Evolutionary conservation across 2,329 filamentous ascomycete species (phyloP), one percentile per base, ranked within the genome.

Genomic region (Bipolaris gigantea): DNA sequence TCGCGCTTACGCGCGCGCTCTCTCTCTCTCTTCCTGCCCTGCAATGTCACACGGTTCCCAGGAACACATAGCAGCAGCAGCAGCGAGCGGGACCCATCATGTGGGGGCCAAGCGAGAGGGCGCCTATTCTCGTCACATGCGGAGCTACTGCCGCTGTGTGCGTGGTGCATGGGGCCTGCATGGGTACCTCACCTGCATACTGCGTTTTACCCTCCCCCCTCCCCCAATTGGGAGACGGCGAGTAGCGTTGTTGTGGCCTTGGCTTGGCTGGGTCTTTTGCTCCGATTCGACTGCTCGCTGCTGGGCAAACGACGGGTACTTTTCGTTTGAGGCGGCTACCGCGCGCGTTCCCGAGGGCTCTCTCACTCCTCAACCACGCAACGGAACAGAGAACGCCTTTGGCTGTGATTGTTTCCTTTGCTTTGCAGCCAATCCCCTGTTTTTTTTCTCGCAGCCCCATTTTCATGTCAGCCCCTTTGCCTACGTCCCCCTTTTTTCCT

Each of bases 71-170:
- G 10, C n/a, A 21, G 10, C n/a, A 21, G 10, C n/a, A 19, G 32
- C 38, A 23, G 18, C 18, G 38, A 19, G 18, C 21, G 21, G 39
- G 39, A 43, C 49, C 45, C 57, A 30, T 30, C 27, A 30, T 30
- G 27, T 30, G 27, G 47, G 53, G 61, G 63, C 48, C 53, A 63
- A 60, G 63, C 61, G 63, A 63, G 48, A 48, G 38, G 35, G 48
- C 39, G 32, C 36, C 59, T 30, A 41, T 59, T 53, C 57, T 49
- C 46, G 48, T 59, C 49, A 52, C 50, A 41, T 56, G 52, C 58
- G 64, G 55, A 40, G 38, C 38, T 40, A 40, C 27, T 30, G 45
- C 56, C 35, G 66, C 66, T 62, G 65, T 63, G 21, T 40, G 33
- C 27, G 27, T 30, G 27, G 27, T 30, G 27, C 27, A 30, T 30